Conservation (phyloP, 78 protist species). For the Tieghemostelium lacteum region DNA sequence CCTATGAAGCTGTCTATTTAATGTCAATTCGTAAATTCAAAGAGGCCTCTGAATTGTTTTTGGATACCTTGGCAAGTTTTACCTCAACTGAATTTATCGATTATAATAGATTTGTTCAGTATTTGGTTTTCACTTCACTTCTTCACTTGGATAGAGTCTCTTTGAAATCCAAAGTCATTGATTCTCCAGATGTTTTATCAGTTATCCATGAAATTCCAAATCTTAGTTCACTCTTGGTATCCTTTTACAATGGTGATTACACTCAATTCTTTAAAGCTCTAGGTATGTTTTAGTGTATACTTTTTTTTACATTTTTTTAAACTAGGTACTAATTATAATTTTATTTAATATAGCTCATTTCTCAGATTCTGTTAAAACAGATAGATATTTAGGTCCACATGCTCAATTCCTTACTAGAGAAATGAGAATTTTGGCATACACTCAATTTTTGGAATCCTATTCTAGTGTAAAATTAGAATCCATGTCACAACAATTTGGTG, state of each 20-base stretch:
- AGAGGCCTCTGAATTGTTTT: conserved; percentile 86
- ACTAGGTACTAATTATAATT: background rate
- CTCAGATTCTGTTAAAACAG: conserved; percentile 66
- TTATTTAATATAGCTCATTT: conserved; percentile 71
- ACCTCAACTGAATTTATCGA: conserved; percentile 87
- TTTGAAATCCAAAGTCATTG: conserved; percentile 84
- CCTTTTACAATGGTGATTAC: conserved; percentile 93
- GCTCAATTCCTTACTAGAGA: conserved; percentile 91
- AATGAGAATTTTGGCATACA: conserved; percentile 92
- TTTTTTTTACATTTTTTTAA: background rate
- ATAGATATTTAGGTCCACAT: conserved; percentile 87
- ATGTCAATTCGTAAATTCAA: conserved; percentile 90
- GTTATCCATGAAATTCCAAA: conserved; percentile 83
- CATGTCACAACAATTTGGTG: conserved; percentile 95
- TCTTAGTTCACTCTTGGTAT: conserved; percentile 35
- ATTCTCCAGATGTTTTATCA: conserved; percentile 95
- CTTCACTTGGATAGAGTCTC: conserved; percentile 87
- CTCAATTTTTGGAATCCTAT: conserved; percentile 96
- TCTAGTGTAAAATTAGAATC: conserved; percentile 89
- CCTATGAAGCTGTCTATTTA: conserved; percentile 91
- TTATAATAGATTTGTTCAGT: conserved; percentile 87
- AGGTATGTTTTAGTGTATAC: conserved; percentile 35
- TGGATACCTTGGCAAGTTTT: conserved; percentile 94
- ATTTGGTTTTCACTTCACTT: conserved; percentile 83
- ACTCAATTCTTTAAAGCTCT: conserved; percentile 84